Conservation (phyloP, 225 moss, liverwort and hornwort species). For the Pleurozium schreberi region DNA sequence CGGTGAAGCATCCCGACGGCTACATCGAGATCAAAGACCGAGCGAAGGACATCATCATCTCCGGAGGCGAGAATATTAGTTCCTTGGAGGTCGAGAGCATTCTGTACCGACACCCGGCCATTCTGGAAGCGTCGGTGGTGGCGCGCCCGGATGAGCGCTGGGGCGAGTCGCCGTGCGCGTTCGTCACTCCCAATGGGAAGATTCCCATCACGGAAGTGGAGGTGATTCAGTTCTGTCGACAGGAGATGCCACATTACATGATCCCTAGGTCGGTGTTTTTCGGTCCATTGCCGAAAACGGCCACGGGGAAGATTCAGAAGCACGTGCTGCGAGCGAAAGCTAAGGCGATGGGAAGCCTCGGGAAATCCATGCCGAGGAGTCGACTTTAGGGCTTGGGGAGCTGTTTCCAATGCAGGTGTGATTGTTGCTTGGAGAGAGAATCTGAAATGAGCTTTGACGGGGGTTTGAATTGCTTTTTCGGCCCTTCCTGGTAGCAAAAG, state of each 20-base stretch:
- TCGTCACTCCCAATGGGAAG: conserved; percentile 26
- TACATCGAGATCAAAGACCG: conserved; percentile 73
- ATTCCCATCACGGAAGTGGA: conserved; percentile 8
- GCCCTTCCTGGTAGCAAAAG: neutral
- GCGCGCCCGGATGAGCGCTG: conserved; percentile 39
- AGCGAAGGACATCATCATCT: conserved; percentile 80
- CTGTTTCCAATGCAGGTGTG: neutral
- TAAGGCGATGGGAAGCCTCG: conserved; percentile 23
- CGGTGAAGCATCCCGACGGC: conserved; percentile 74
- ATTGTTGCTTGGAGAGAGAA: neutral
- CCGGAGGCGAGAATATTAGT: conserved; percentile 84
- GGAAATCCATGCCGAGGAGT: neutral
- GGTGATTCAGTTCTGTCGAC: conserved; percentile 31
- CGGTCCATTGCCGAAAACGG: conserved; percentile 44
- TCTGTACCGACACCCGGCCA: conserved; percentile 28
- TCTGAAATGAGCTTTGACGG: neutral
- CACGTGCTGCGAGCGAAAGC: conserved; percentile 36
- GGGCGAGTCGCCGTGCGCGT: conserved; percentile 49
- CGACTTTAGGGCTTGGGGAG: neutral
- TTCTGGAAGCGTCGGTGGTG: conserved; percentile 53
- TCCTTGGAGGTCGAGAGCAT: conserved; percentile 70
- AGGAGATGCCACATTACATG: conserved; percentile 38
- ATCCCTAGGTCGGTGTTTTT: conserved; percentile 44
- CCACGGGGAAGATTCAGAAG: conserved; percentile 56
- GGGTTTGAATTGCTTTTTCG: neutral